Base-by-base conservation (phyloP, 2,329 filamentous ascomycete species). In the Cladophialophora carrionii region DNA sequence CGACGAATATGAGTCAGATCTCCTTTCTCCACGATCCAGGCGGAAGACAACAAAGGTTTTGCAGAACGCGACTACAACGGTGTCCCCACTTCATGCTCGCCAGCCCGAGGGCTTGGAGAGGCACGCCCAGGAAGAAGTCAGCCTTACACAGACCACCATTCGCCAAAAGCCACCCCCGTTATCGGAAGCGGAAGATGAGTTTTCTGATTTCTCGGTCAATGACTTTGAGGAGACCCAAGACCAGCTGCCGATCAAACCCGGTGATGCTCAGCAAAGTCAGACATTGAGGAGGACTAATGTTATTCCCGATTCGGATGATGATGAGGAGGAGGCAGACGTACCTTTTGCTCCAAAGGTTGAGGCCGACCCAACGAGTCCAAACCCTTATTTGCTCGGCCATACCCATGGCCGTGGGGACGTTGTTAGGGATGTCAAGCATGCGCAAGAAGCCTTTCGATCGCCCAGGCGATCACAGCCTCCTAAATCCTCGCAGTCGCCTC, bases 1-100 rank as follows among this genome's bases (percentile, higher is more conserved):
- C 66, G 77, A 81, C 24, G 81, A 82, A 64, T 79, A 80, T 62
- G 43, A 63, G 22, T 56, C 65, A 22, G 66, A 70, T 51, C 41
- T 66, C 8, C 41, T 65, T 32, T 67, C 66, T 17, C 64, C 66
- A 5, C 22, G 26, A 20, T 65, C 66, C n/a, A 37, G 7, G 34
- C 57, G 57, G 7, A 63, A 56, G 43, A 53, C 57, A 26, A 66
- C 20, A 9, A 64, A 61, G 61, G 53, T 64, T 20, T 14, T 57
- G 26, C 31, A 62, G 31, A 59, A 59, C n/a, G 29, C 48, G 9
- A 29, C 48, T 12, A 43, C 53, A 31, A 57, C 48, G 24, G 12
- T 24, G 22, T 61, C 46, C 46, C 53, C 54, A 32, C 20, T 59
- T 26, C 52, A 49, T 43, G 57, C 32, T 12, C 65, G 54, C 34